Base-by-base conservation (phyloP, 2,329 filamentous ascomycete species). In the Aureobasidium sp. region DNA sequence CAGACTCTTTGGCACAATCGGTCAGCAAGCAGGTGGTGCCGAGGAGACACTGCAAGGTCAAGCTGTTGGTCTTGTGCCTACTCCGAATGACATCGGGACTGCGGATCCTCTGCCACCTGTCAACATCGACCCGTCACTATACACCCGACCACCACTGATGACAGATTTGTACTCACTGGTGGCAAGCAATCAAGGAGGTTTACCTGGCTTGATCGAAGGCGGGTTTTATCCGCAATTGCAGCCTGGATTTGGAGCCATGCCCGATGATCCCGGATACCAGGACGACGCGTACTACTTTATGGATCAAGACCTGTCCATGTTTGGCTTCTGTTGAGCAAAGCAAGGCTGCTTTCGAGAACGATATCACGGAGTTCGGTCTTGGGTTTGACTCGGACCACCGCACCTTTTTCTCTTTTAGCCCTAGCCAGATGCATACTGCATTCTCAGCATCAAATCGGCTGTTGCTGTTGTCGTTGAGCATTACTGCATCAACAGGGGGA, bases 251-350 rank as follows among this genome's bases (percentile, higher is more conserved):
- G 47, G 29, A 22, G 22, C 48, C 31, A 29, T 47, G 27, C 5
- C 41, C 12, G 34, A 39, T 27, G 25, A 27, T 4, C 22, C 47
- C 5, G 39, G 45, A 2, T 61, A 60, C 37, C 62, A 48, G 3
- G 47, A 63, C 3, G 62, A 63, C n/a, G 11, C 62, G 29, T 59
- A 53, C 12, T 53, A 61, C 27, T 63, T 60, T n/a, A 47, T 63
- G 48, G 62, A 49, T n/a, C 53, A 63, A 17, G 62, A 63, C 12
- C 37, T 59, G 49, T 53, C 55, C 11, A 61, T 63, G 48, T 63
- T 63, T 48, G 56, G 62, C 0, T 59, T 63, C n/a, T 63, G 61
- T 20, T 56, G 49, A 56, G 25, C 20, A 39, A 22, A 15, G 9
- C 8, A 12, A 42, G n/a, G 8, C n/a, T 42, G n/a, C 2, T 20